Evolutionary conservation across 2,329 filamentous ascomycete genomes (phyloP), one percentile per base, ranked within the genome.

Genomic region (Thelonectria rubi): DNA sequence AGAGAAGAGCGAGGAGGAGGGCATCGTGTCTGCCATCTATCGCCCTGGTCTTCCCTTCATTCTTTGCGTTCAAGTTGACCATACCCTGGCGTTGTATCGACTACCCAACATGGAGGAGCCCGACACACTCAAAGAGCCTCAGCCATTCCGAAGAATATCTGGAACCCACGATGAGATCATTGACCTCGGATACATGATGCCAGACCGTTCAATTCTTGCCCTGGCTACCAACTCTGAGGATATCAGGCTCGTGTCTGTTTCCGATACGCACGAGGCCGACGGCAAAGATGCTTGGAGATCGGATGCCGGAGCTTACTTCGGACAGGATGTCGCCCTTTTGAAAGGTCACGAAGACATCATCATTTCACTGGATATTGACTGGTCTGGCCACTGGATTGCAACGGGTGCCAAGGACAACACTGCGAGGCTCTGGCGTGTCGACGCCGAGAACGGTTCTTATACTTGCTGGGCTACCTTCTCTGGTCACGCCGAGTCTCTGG

Each of bases 161-260:
- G 96, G 95, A 55, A 97, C 95, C 7, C 93, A 98, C 76, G 96
- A 99, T 75, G 95, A 99, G 76, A 93, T 99, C 54, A 97, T 99
- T 68, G 96, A 99, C 74, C 81, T 99, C 34, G 91, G 90, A 30
- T 97, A 95, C 72, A 82, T 98, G 56, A 87, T 95, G 2, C 87
- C 89, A 0, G 90, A 97, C 70, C 88, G 87, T 59, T 94, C 92
- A 3, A 80, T 96, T 53, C 84, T 99, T 64, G 96, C 95, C 6
- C 81, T 99, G 24, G 95, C 94, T 7, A 98, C 94, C 2, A 99
- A 99, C 75, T 92, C 94, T 0, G 95, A 99, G 77, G 94, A 97
- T 64, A 87, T 99, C 55, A 88, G 94, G 48, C 85, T 99, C 58
- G 88, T 99, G 3, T 96, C 93, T 1, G 84, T 95, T 8, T 77